Evolutionary conservation across 2,329 filamentous ascomycete genomes (phyloP).

Genomic region (Corniculantispora saksenae): DNA sequence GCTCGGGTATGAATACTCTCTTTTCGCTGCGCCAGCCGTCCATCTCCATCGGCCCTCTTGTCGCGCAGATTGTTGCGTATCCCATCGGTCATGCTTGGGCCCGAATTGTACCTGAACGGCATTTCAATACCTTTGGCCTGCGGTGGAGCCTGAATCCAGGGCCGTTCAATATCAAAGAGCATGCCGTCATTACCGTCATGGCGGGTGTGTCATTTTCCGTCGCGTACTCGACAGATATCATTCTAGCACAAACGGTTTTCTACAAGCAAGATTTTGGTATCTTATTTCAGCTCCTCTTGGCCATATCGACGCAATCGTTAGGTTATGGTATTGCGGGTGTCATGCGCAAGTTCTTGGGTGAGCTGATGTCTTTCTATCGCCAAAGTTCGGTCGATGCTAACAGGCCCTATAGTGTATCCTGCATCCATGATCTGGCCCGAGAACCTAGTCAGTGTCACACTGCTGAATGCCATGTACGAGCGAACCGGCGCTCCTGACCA

Average conservation of each 20-base stretch:
- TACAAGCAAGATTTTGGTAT: constrained; percentile 71
- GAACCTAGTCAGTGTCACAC: constrained; percentile 64
- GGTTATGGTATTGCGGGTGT: constrained; percentile 71
- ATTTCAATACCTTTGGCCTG: constrained; percentile 54
- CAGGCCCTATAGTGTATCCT: constrained; percentile 51
- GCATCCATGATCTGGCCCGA: constrained; percentile 76
- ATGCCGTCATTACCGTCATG: constrained; percentile 69
- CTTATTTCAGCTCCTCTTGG: constrained; percentile 65
- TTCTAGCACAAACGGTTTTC: constrained; percentile 70
- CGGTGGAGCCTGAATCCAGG: constrained; percentile 64
- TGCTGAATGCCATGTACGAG: constrained; percentile 76
- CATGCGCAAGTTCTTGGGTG: constrained; percentile 63
- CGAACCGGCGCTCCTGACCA: constrained; percentile 50
- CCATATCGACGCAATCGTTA: constrained; percentile 67
- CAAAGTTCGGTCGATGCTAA: background rate
- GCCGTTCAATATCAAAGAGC: constrained; percentile 71
- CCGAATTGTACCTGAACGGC: constrained; percentile 50
- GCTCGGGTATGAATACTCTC: constrained; percentile 63
- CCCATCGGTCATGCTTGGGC: constrained; percentile 65
- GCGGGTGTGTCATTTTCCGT: constrained; percentile 70
- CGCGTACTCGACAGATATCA: constrained; percentile 73
- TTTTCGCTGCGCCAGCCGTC: constrained; percentile 64
- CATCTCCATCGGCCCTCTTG: constrained; percentile 60
- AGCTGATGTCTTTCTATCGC: constrained; percentile 23
- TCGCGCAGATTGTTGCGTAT: constrained; percentile 66